A percentile compares a stretch with the other conserved stretches of the same genome.
phyloP scores from a whole-genome alignment of 495 filamentous ascomycete species.

The Elasticomyces elasticus region DNA sequence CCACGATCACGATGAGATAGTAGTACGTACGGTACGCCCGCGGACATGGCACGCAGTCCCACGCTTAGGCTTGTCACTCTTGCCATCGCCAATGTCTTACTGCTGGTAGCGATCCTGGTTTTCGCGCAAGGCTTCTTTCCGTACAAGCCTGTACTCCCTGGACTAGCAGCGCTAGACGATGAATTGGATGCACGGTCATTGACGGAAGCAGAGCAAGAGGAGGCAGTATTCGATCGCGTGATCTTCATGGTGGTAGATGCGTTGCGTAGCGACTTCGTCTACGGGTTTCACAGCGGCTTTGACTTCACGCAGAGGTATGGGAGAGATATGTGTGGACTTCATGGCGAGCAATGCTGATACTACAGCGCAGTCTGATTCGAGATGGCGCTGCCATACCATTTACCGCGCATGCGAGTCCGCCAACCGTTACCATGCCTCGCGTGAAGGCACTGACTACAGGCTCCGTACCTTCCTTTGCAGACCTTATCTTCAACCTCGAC shows the following conservation, averaged over 20 bases:
- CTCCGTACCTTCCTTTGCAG: slow-evolving; percentile 90
- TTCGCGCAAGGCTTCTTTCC: slow-evolving; percentile 96
- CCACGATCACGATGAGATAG: background rate
- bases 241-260: slow-evolving; percentile 99
- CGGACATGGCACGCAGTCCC: slow-evolving; percentile 3
- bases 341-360: background rate
- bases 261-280: slow-evolving; percentile 93
- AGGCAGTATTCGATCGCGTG: slow-evolving; percentile 71
- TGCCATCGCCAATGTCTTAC: slow-evolving; percentile 56
- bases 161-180: slow-evolving; percentile 42
- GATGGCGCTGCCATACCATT: slow-evolving; percentile 78
- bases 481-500: slow-evolving; percentile 93
- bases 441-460: slow-evolving; percentile 97
- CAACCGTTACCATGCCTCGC: slow-evolving; percentile 96
- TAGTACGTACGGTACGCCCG: background rate
- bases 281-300: slow-evolving; percentile 70
- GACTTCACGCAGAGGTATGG: slow-evolving; percentile 76
- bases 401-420: slow-evolving; percentile 89
- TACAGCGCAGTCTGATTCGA: slow-evolving; percentile 59
- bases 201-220: slow-evolving; percentile 6
- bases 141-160: slow-evolving; percentile 86
- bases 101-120: slow-evolving; percentile 63
- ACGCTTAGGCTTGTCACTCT: slow-evolving; percentile 4
- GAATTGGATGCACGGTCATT: background rate
- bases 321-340: background rate